Conservation (phyloP, 2,329 filamentous ascomycete genomes). For the Anthostomella pinea region DNA sequence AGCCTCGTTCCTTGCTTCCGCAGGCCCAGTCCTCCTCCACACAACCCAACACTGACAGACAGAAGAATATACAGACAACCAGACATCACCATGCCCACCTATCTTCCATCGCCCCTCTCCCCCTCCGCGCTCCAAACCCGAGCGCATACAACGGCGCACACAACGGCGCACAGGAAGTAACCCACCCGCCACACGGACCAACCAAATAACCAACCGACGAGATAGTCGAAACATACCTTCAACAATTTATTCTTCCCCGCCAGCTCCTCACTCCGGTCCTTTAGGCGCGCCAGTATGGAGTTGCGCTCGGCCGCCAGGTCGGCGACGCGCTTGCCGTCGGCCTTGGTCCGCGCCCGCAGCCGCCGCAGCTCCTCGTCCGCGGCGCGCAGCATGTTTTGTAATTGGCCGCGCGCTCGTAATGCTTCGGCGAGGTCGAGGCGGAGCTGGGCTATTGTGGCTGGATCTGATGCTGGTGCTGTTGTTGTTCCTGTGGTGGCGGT, state of each 20-base stretch:
- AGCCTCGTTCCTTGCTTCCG: too few species aligned
- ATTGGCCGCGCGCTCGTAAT: conserved; percentile 67
- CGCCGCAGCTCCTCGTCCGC: conserved; percentile 63
- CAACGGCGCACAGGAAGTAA: too few species aligned
- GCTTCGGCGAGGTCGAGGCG: conserved; percentile 73
- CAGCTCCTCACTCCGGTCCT: conserved; percentile 82
- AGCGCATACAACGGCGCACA: too few species aligned
- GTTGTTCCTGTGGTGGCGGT: too few species aligned
- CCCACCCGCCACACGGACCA: too few species aligned
- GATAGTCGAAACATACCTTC: conserved; percentile 65
- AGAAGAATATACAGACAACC: too few species aligned
- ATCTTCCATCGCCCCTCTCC: too few species aligned
- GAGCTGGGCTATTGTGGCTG: conserved; percentile 44
- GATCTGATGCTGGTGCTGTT: conserved; percentile 25
- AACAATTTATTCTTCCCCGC: conserved; percentile 79
- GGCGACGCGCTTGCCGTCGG: conserved; percentile 60
- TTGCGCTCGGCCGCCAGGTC: conserved; percentile 62
- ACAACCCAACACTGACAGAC: too few species aligned
- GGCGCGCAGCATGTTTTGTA: conserved; percentile 61
- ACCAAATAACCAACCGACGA: too few species aligned
- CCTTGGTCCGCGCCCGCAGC: conserved; percentile 56
- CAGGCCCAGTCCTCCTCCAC: too few species aligned
- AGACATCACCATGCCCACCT: too few species aligned
- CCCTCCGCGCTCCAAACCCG: too few species aligned
- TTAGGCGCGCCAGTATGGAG: conserved; percentile 62